Percentiles rank a stretch among this genome's conserved stretches.
Conservation (phyloP, 208 protist genomes). For the Strigomonas culicis region DNA sequence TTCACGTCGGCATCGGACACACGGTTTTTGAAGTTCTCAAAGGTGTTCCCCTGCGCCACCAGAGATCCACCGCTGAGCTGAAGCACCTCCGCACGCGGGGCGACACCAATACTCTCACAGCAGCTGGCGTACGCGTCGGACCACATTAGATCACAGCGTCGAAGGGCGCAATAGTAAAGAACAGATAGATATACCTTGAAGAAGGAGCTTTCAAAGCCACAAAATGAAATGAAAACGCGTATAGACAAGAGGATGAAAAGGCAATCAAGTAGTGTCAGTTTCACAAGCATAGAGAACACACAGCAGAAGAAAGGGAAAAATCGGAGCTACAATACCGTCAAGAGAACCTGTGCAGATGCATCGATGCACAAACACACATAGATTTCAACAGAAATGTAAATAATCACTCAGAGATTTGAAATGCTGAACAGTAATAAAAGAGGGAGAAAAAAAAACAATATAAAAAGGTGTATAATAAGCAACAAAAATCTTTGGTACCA, state of each 20-base stretch:
- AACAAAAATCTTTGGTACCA: not conserved
- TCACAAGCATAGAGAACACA: not conserved
- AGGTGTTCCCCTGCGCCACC: constrained; percentile 47
- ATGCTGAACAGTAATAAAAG: not conserved
- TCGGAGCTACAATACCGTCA: too few species aligned
- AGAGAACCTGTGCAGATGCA: too few species aligned
- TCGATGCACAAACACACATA: too few species aligned
- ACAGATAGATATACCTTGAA: not conserved
- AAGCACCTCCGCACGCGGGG: constrained; percentile 40
- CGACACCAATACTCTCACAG: constrained; percentile 31
- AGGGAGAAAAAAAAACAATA: constrained; percentile 6
- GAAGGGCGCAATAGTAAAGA: not conserved
- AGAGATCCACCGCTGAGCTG: constrained; percentile 21
- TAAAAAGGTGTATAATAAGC: not conserved
- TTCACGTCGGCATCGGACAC: constrained; percentile 58
- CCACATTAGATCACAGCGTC: constrained; percentile 55
- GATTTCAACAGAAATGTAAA: too few species aligned
- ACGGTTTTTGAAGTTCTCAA: constrained; percentile 52
- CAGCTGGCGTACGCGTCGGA: constrained; percentile 34
- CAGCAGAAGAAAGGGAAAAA: not conserved
- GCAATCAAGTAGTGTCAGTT: not conserved
- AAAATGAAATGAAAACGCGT: constrained; percentile 1
- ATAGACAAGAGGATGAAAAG: not conserved
- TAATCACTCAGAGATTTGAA: too few species aligned
- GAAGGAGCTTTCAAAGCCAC: not conserved